A percentile compares a stretch with the other conserved stretches of the same genome.
phyloP scores from a whole-genome alignment of 2,329 filamentous ascomycete species.

The Phyllosticta citribraziliensis region DNA sequence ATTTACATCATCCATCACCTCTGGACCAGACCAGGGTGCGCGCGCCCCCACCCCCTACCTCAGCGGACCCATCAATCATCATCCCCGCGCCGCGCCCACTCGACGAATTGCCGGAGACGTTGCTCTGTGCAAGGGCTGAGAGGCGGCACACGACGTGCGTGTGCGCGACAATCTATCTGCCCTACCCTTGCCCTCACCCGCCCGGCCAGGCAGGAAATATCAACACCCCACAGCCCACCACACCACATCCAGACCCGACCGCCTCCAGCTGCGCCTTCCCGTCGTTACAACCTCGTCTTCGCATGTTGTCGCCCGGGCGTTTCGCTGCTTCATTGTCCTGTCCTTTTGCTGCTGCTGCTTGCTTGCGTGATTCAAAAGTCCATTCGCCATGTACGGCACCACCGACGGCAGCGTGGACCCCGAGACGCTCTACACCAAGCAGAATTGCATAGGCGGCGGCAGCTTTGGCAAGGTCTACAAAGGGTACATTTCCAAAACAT shows the following conservation, averaged over 20 bases:
- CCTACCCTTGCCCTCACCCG: background rate
- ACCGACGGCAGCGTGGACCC: constrained; percentile 60
- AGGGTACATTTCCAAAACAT: constrained; percentile 51
- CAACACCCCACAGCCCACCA: constrained; percentile 5
- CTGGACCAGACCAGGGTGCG: constrained; percentile 3
- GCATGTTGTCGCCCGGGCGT: background rate
- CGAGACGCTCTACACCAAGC: constrained; percentile 82
- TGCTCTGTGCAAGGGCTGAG: constrained; percentile 7
- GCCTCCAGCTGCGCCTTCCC: background rate
- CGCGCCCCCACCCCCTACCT: background rate
- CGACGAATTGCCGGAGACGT: constrained; percentile 3
- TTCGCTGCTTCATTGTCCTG: background rate
- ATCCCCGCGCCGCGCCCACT: background rate
- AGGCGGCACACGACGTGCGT: background rate
- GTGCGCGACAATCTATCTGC: background rate
- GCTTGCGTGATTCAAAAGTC: background rate
- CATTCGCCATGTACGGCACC: constrained; percentile 9
- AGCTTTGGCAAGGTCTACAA: constrained; percentile 99
- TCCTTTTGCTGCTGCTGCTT: background rate
- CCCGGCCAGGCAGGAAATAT: constrained; percentile 6
- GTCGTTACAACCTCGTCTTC: background rate
- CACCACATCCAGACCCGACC: background rate
- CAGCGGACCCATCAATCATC: background rate
- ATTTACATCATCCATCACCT: constrained; percentile 1
- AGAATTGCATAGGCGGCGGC: constrained; percentile 59